Evolutionary conservation across 2,329 filamentous ascomycete genomes (phyloP).

Genomic region (Dichotomopilus funicola): DNA sequence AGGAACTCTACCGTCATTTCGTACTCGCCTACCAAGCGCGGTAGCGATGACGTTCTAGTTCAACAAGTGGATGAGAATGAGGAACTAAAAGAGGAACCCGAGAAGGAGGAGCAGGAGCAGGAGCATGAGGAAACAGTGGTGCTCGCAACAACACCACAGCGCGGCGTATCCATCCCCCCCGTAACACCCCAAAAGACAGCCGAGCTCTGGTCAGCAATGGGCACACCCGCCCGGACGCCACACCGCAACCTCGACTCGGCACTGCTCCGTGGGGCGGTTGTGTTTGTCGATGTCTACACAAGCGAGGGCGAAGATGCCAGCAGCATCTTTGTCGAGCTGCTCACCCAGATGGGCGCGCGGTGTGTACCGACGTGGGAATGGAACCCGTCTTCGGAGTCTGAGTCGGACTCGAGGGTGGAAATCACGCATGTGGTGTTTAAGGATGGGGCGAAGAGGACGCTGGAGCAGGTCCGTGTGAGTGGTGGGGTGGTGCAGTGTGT

Average conservation of each 20-base stretch:
- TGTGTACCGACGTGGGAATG: constrained; percentile 72
- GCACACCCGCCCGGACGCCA: constrained; percentile 51
- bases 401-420: constrained; percentile 48
- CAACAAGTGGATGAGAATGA: constrained; percentile 9
- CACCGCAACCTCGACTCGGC: constrained; percentile 45
- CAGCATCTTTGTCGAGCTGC: constrained; percentile 71
- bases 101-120: too few relatives aligned
- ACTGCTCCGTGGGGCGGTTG: constrained; percentile 63
- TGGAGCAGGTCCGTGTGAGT: constrained; percentile 71
- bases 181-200: constrained; percentile 41
- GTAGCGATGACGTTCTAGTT: constrained; percentile 10
- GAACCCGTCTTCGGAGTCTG: constrained; percentile 46
- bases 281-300: constrained; percentile 79
- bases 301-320: constrained; percentile 75
- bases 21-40: constrained; percentile 43
- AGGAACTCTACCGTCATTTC: constrained; percentile 38
- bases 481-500: constrained; percentile 76
- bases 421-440: constrained; percentile 91
- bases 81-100: too few relatives aligned
- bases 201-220: constrained; percentile 47
- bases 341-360: constrained; percentile 74
- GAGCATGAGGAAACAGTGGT: too few relatives aligned
- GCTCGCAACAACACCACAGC: background rate
- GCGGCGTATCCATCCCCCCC: constrained; percentile 26
- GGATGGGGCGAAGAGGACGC: constrained; percentile 70